Evolutionary conservation across 768 basidiomycete species (phyloP).

Genomic region (Strobilomyces confusus): DNA sequence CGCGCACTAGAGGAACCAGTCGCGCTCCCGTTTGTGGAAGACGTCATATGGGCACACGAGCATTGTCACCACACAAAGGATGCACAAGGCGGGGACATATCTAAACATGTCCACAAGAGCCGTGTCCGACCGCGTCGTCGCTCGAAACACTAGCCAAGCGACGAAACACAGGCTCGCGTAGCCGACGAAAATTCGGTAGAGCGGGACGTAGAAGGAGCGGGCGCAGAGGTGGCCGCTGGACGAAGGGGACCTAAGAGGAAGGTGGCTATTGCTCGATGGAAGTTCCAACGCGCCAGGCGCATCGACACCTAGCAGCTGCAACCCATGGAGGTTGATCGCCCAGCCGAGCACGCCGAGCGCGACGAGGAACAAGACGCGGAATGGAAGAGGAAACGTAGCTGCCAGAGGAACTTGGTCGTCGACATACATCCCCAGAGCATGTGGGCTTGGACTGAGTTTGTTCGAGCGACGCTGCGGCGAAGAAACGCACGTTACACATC

Average conservation of each 20-base stretch:
- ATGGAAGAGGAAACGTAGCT: slow-evolving; percentile 80
- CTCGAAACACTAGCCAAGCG: slow-evolving; percentile 69
- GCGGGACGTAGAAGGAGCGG: slow-evolving; percentile 45
- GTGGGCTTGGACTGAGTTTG: not conserved
- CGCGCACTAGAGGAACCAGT: slow-evolving; percentile 74
- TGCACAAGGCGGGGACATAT: slow-evolving; percentile 68
- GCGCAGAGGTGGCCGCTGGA: slow-evolving; percentile 25
- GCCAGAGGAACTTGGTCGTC: slow-evolving; percentile 45
- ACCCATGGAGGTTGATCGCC: slow-evolving; percentile 89
- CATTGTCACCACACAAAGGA: slow-evolving; percentile 50
- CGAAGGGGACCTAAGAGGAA: slow-evolving; percentile 21
- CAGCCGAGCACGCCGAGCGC: slow-evolving; percentile 83
- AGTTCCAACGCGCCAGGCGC: slow-evolving; percentile 68
- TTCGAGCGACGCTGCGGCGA: not conserved
- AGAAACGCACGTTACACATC: not conserved
- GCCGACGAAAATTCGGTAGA: slow-evolving; percentile 63
- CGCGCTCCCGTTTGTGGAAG: slow-evolving; percentile 66
- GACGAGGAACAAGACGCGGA: slow-evolving; percentile 78
- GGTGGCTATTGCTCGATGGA: slow-evolving; percentile 6
- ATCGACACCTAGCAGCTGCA: slow-evolving; percentile 72
- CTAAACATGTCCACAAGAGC: slow-evolving; percentile 69
- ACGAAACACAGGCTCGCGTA: slow-evolving; percentile 59
- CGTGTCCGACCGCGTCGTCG: slow-evolving; percentile 53
- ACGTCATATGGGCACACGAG: slow-evolving; percentile 68
- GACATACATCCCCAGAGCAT: slow-evolving; percentile 30